phyloP scores from a whole-genome alignment of 345 rosid species.

The Leavenworthia alabamica region DNA sequence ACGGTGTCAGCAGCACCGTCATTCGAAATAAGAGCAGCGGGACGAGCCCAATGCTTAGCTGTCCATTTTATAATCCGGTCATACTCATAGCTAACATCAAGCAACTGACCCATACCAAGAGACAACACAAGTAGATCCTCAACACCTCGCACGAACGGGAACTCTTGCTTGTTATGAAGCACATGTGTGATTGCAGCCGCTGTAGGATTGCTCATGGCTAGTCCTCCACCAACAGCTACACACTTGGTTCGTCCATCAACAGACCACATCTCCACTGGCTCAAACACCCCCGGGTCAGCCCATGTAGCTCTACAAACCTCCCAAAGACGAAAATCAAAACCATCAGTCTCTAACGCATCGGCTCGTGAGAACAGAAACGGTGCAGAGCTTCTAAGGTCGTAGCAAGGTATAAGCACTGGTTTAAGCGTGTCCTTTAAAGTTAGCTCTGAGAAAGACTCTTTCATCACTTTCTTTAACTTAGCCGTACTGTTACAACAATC shows the following conservation, averaged over 20 bases:
- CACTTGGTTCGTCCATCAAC: slow-evolving; percentile 72
- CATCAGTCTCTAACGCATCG: slow-evolving; percentile 89
- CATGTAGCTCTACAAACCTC: slow-evolving; percentile 93
- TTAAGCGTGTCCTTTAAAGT: slow-evolving; percentile 84
- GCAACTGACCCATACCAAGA: slow-evolving; percentile 74
- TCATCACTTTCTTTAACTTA: slow-evolving; percentile 59
- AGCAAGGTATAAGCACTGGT: slow-evolving; percentile 81
- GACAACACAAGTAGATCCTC: slow-evolving; percentile 89
- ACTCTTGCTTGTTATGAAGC: slow-evolving; percentile 92
- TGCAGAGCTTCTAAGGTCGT: slow-evolving; percentile 76
- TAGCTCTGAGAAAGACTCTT: slow-evolving; percentile 57
- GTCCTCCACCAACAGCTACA: slow-evolving; percentile 80
- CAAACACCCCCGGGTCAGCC: slow-evolving; percentile 76
- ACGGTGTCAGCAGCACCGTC: slow-evolving; percentile 83
- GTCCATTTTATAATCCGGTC: slow-evolving; percentile 72
- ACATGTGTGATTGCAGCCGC: slow-evolving; percentile 97
- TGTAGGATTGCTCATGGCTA: slow-evolving; percentile 82
- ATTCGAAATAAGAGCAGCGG: slow-evolving; percentile 72
- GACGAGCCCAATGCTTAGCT: slow-evolving; percentile 87
- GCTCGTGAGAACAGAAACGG: slow-evolving; percentile 95
- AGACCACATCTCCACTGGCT: slow-evolving; percentile 63
- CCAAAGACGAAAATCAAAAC: slow-evolving; percentile 73
- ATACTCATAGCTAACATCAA: slow-evolving; percentile 58
- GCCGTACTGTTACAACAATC: slow-evolving; percentile 31
- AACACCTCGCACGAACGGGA: slow-evolving; percentile 89